Evolutionary conservation across 2,329 filamentous ascomycete species (phyloP), one percentile per base, ranked within the genome.

Genomic region (Zalaria sp.): DNA sequence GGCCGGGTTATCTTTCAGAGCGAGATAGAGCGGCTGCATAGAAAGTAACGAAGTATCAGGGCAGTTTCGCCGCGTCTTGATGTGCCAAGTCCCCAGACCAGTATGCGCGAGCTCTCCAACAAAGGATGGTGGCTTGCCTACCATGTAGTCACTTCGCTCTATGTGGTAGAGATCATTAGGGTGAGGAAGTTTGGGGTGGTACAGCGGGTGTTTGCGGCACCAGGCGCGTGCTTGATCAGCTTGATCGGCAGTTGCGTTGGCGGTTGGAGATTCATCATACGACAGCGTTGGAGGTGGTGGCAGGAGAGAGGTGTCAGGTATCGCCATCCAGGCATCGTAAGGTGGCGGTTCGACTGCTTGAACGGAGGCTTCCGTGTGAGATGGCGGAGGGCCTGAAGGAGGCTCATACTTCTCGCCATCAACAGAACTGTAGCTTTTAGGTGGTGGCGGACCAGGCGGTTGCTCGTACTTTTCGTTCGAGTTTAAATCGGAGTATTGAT

Each of bases 291-390:
- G 83, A 1, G 83, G 83, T 0, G 81, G 81, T 1, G 82, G 82
- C 35, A 87, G 74, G 6, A 83, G 68, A 1, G 80, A 68, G 1
- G 76, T 85, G 57, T 87, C 82, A 0, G 82, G 81, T 1, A 86
- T 79, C 3, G 78, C 73, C 5, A 71, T 69, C 83, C 83, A 87
- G 60, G 83, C 76, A 56, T 86, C 81, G 50, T 76, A 76, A 26
- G 72, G 68, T 11, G 73, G 73, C 9, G 73, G 72, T 25, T 61
- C 53, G 43, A 53, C 56, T 44, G 53, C 57, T 37, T 58, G 32
- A 18, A 18, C 18, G 18, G 18, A 18, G 18, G 18, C 18, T 18
- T 18, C 18, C 18, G 18, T 26, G n/a, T 43, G 53, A 4, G 55
- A 53, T 11, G 59, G 59, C 2, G 59, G 63, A 18, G 61, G 59